phyloP scores from a whole-genome alignment of 1,284 basidiomycete genomes.

The Neonothopanus nambi region DNA sequence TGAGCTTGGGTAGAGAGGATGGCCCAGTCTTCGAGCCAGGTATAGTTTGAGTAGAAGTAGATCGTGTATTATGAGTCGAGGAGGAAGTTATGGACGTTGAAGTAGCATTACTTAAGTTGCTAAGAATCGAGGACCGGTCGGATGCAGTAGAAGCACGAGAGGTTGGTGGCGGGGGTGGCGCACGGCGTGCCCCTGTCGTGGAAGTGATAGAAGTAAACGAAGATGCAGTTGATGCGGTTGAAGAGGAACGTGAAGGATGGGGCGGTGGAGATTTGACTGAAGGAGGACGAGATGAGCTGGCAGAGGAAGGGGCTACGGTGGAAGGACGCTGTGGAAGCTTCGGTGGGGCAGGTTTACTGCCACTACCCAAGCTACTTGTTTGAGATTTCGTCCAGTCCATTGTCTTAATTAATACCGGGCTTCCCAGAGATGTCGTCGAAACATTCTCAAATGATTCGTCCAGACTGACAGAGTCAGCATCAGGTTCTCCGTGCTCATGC shows the following conservation, averaged over 20 bases:
- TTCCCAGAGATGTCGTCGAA: slow-evolving; percentile 39
- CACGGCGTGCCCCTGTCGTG: slow-evolving; percentile 29
- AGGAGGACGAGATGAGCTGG: slow-evolving; percentile 15
- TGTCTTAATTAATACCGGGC: slow-evolving; percentile 39
- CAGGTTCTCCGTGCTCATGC: slow-evolving; percentile 23
- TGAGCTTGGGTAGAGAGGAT: slow-evolving; percentile 22
- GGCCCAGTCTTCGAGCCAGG: slow-evolving; percentile 5
- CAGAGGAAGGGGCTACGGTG: slow-evolving; percentile 24
- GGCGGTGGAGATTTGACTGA: slow-evolving; percentile 29
- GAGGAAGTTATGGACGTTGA: slow-evolving; percentile 27
- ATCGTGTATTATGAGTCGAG: background rate
- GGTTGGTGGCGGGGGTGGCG: slow-evolving; percentile 34
- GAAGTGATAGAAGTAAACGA: background rate
- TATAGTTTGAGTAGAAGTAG: background rate
- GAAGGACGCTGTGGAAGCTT: slow-evolving; percentile 55
- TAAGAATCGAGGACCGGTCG: slow-evolving; percentile 65
- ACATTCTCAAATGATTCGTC: slow-evolving; percentile 74
- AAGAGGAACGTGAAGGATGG: slow-evolving; percentile 28
- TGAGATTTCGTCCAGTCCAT: slow-evolving; percentile 47
- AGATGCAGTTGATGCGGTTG: slow-evolving; percentile 22
- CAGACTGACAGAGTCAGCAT: slow-evolving; percentile 57
- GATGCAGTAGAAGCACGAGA: slow-evolving; percentile 46
- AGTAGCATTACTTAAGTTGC: slow-evolving; percentile 26
- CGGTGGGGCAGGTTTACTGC: slow-evolving; percentile 43
- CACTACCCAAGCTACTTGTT: slow-evolving; percentile 22